Conservation (phyloP, 345 rosid species). For the Brassica juncea region DNA sequence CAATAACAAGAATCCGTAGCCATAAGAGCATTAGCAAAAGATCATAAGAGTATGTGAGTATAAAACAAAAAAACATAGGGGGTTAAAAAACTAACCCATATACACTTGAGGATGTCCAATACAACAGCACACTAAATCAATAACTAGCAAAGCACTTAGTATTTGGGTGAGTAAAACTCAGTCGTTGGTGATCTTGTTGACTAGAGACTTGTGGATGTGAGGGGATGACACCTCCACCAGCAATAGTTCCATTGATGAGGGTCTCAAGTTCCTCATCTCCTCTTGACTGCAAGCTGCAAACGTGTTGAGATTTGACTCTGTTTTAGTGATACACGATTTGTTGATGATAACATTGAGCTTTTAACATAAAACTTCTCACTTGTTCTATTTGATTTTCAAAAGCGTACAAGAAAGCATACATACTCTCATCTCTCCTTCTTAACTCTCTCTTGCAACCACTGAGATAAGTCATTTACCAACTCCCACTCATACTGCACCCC, state of each 20-base stretch:
- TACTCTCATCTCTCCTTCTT: no score
- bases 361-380: no score
- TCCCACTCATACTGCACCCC: no score
- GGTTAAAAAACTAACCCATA: background rate
- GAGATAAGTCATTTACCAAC: no score
- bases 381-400: no score
- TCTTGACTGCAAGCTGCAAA: background rate
- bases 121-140: background rate
- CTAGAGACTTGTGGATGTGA: background rate
- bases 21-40: background rate
- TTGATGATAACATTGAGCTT: no score
- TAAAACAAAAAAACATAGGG: background rate
- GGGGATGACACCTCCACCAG: background rate
- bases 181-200: background rate
- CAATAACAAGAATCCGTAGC: background rate
- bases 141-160: slow-evolving; percentile 1
- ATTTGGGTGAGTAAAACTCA: no score
- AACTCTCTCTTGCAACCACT: no score
- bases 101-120: background rate
- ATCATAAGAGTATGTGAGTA: background rate
- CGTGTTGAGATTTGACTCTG: no score
- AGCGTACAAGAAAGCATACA: no score
- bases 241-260: background rate
- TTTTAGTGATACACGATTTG: no score
- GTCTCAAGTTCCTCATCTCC: background rate